Base-by-base conservation (phyloP, 148 eudicot species). In the Tetragonia tetragonoides region DNA sequence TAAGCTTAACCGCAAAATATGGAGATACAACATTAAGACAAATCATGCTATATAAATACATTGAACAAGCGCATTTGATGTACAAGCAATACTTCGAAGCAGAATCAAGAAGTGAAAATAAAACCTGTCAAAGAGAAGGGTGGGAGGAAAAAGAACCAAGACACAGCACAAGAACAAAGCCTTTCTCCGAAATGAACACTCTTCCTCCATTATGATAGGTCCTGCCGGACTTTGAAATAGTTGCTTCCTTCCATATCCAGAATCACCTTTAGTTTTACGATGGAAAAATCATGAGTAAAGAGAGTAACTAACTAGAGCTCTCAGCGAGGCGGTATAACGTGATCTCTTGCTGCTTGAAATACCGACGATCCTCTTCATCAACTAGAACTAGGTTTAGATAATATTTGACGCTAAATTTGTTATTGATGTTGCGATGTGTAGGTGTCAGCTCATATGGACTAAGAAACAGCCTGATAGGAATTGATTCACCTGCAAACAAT, bases 381-480 rank as follows among this genome's bases (percentile, higher is more conserved):
- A 95, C 97, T 38, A 95, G 94, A 53, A 95, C 97, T 34, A 95
- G 97, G 77, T 95, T 95, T 73, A 95, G 84, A 72, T 86, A 92
- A 78, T 95, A 95, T 79, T 95, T 95, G 81, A 95, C 99, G 40
- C 99, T 92, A 71, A 95, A 95, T 86, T 95, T 95, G 88, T 95
- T 95, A 90, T 95, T 95, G 84, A 90, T 95, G 87, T 95, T 95
- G 64, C 87, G 90, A 78, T 95, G 88, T 28, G 97, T 95, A 61
- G 99, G 99, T 4, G 99, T 95, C 85, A 93, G 87, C 80, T 95
- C 97, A 57, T 95, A 95, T 39, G 99, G 99, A 81, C 99, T 95
- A 66, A 95, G 87, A 83, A 95, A 95, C 64, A 92, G 88, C 83
- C 99, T 85, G 46, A 95, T 82, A 16, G 99, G 99, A 60, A 95